Evolutionary conservation across 805 yeast species (phyloP), one percentile per base, ranked within the genome.

Genomic region (Metschnikowia matae): DNA sequence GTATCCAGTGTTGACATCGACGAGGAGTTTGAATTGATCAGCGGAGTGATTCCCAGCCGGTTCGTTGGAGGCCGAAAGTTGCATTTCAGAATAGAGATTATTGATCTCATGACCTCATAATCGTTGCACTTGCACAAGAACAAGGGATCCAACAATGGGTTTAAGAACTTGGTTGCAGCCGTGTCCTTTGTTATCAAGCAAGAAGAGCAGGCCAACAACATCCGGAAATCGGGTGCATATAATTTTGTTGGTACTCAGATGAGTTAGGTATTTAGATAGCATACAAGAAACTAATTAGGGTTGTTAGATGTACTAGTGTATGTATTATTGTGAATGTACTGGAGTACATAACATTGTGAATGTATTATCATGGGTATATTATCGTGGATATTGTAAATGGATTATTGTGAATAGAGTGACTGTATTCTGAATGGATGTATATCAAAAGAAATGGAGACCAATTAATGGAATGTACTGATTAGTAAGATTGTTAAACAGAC

Each of bases 121-220:
- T 68, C 75, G 15, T 69, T 79, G 46, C 73, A 70, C 51, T 60
- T 79, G 44, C 64, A 64, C 29, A 74, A 71, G 58, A 59, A 68
- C 23, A 77, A 71, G 61, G 84, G 84, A 4, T 68, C 77, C 14
- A 68, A 68, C 43, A 75, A 68, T 51, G 74, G 76, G 5, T 79
- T 78, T 62, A 65, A 63, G 45, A 77, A 71, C 49, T 66, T 79
- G 59, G 55, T 67, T 8, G 67, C 66, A 31, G 74, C 75, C 34
- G 75, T 79, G 49, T 67, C 70, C 18, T 73, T 68, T 51, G 72
- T 77, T n/a, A 66, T 79, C 34, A 70, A 69, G 48, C 73, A 71
- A 54, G 80, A 76, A 54, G 78, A 74, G 18, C 58, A 54, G 47
- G 59, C 60, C n/a, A 53, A 48, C 43, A 48, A 53, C 35, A 44